phyloP scores from a whole-genome alignment of 169 alveolate species.

The Plasmodium yoelii region DNA sequence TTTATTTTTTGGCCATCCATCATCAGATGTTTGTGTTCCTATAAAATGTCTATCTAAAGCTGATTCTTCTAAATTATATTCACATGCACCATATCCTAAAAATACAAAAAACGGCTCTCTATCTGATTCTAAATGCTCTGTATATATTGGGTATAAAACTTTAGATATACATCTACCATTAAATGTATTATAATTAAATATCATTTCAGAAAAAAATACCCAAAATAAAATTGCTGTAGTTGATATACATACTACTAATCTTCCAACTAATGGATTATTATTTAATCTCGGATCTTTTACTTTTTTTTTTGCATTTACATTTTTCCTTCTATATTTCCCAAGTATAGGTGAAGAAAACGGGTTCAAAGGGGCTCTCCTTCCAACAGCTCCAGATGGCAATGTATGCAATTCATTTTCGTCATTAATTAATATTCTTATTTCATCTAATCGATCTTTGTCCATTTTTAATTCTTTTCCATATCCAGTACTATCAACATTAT shows the following conservation, averaged over 20 bases:
- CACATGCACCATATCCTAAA: slow-evolving; percentile 89
- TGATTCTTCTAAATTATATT: slow-evolving; percentile 79
- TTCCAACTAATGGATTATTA: slow-evolving; percentile 80
- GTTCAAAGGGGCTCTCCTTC: slow-evolving; percentile 78
- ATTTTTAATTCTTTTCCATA: no score
- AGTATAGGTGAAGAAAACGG: slow-evolving; percentile 60
- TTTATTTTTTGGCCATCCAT: slow-evolving; percentile 86
- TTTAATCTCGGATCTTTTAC: slow-evolving; percentile 78
- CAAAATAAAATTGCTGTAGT: slow-evolving; percentile 74
- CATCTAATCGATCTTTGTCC: not conserved
- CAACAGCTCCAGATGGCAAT: slow-evolving; percentile 73
- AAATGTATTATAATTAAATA: slow-evolving; percentile 84
- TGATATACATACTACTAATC: slow-evolving; percentile 76
- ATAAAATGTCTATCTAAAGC: slow-evolving; percentile 79
- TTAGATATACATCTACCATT: slow-evolving; percentile 87
- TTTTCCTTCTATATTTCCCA: slow-evolving; percentile 65
- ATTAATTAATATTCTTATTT: slow-evolving; percentile 42
- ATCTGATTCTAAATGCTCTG: slow-evolving; percentile 19
- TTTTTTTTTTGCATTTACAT: slow-evolving; percentile 25
- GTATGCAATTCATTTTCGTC: slow-evolving; percentile 49
- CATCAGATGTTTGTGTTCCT: slow-evolving; percentile 81
- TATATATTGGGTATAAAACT: slow-evolving; percentile 84
- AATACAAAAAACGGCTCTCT: slow-evolving; percentile 80
- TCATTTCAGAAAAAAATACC: slow-evolving; percentile 79
- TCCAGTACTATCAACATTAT: no score